A percentile compares a stretch with the other conserved stretches of the same genome.
phyloP scores from a whole-genome alignment of 1,284 basidiomycete genomes.

The Ustilago shanxiensis region DNA sequence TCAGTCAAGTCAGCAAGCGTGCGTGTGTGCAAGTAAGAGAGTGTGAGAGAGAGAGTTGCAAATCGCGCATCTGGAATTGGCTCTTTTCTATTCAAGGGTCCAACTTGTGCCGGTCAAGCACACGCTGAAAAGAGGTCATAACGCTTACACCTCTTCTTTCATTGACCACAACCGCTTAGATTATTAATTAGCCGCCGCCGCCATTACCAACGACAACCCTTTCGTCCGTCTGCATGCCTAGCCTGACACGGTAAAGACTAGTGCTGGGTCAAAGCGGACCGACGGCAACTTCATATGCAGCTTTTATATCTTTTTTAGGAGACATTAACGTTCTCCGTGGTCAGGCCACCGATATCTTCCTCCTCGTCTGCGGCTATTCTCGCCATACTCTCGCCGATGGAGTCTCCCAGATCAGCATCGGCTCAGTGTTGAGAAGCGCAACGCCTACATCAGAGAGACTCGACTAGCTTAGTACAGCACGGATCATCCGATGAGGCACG shows the following conservation, averaged over 20 bases:
- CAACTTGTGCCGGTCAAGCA: not conserved
- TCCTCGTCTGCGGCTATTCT: not conserved
- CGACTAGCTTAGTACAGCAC: no score
- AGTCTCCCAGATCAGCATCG: not conserved
- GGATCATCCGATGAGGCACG: no score
- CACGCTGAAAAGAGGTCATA: no score
- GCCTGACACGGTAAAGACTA: not conserved
- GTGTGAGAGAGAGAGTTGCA: not conserved
- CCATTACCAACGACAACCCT: no score
- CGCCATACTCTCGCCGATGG: not conserved
- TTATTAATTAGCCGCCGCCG: no score
- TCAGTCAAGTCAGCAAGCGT: not conserved
- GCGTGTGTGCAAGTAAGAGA: not conserved
- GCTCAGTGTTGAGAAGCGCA: conserved; percentile 2
- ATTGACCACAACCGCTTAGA: no score
- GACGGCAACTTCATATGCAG: not conserved
- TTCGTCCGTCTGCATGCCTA: no score
- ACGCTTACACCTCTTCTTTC: no score
- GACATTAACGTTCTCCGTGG: not conserved
- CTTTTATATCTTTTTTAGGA: not conserved
- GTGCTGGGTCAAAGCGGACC: not conserved
- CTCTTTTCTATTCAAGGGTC: conserved; percentile 4
- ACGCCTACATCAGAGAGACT: not conserved
- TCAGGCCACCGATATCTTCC: not conserved
- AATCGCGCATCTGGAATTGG: not conserved